Percentiles rank a stretch among this genome's conserved stretches.
These are phyloP conservation scores for Claviceps monticola DNA, from an alignment of 2,329 filamentous ascomycete species.

Conservation along the genomic window DNA sequence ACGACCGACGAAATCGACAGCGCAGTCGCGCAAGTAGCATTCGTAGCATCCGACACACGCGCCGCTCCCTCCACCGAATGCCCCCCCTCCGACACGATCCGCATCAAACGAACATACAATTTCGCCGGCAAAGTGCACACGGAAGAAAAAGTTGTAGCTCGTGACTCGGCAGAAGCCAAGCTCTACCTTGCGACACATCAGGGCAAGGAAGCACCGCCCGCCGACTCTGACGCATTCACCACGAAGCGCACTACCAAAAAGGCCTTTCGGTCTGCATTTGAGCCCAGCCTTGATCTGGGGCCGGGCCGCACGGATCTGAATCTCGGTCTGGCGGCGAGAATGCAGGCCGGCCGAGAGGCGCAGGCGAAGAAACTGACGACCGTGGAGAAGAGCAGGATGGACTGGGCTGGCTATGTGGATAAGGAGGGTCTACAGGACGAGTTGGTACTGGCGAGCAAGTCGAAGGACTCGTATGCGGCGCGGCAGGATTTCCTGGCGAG, in stretches of 20 bases:
- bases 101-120: slow-evolving; percentile 58
- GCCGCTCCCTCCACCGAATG: background rate
- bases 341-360: slow-evolving; percentile 33
- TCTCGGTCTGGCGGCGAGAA: slow-evolving; percentile 36
- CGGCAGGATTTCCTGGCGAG: slow-evolving; percentile 52
- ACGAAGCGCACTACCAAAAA: slow-evolving; percentile 34
- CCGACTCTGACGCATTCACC: slow-evolving; percentile 14
- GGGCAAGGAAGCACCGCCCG: slow-evolving; percentile 16
- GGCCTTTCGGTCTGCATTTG: slow-evolving; percentile 49
- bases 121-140: slow-evolving; percentile 61
- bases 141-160: slow-evolving; percentile 55
- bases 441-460: slow-evolving; percentile 48
- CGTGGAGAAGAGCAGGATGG: slow-evolving; percentile 59
- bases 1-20: slow-evolving; percentile 5
- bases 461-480: slow-evolving; percentile 48
- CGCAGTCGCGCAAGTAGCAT: slow-evolving; percentile 2
- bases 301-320: slow-evolving; percentile 41
- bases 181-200: slow-evolving; percentile 42
- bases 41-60: slow-evolving; percentile 12
- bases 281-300: slow-evolving; percentile 35
- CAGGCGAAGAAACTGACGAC: slow-evolving; percentile 54
- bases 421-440: slow-evolving; percentile 59
- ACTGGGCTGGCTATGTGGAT: slow-evolving; percentile 60
- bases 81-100: slow-evolving; percentile 30
- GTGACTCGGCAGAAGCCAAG: slow-evolving; percentile 51